These are phyloP conservation scores for Amanita inopinata DNA, from an alignment of 768 basidiomycete genomes.

Conservation along the genomic window DNA sequence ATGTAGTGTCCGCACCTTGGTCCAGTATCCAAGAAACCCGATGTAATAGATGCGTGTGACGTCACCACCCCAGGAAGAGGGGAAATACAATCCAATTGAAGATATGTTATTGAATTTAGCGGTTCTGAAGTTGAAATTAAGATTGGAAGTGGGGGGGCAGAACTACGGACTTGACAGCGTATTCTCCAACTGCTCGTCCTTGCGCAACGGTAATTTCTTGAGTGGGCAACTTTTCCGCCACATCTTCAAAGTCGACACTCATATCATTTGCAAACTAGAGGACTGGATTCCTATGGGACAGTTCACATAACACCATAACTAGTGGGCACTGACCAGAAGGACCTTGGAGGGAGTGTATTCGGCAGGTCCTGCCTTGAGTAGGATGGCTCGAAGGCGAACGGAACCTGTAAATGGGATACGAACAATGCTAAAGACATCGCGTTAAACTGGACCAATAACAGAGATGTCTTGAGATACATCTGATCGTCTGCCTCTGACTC, in stretches of 20 bases:
- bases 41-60: slow-evolving; percentile 72
- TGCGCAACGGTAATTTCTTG: slow-evolving; percentile 69
- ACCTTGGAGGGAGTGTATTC: slow-evolving; percentile 72
- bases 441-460: slow-evolving; percentile 7
- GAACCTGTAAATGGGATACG: slow-evolving; percentile 83
- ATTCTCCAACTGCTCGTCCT: slow-evolving; percentile 75
- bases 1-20: slow-evolving; percentile 38
- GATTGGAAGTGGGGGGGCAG: neutral
- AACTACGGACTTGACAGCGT: slow-evolving; percentile 58
- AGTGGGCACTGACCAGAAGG: slow-evolving; percentile 40
- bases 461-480: slow-evolving; percentile 37
- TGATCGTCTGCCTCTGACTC: slow-evolving; percentile 92
- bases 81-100: slow-evolving; percentile 76
- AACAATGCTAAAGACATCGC: slow-evolving; percentile 45
- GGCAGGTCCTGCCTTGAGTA: slow-evolving; percentile 76
- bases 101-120: slow-evolving; percentile 81
- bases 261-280: slow-evolving; percentile 66
- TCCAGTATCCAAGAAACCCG: slow-evolving; percentile 78
- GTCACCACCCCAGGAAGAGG: slow-evolving; percentile 71
- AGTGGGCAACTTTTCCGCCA: slow-evolving; percentile 46
- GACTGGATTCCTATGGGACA: no score
- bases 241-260: slow-evolving; percentile 76
- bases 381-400: slow-evolving; percentile 73
- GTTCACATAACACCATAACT: neutral
- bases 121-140: slow-evolving; percentile 35